A percentile compares a stretch with the other conserved stretches of the same genome.
These are phyloP conservation scores for Iberis pinnata DNA, from an alignment of 345 rosid species.

Conservation along the genomic window DNA sequence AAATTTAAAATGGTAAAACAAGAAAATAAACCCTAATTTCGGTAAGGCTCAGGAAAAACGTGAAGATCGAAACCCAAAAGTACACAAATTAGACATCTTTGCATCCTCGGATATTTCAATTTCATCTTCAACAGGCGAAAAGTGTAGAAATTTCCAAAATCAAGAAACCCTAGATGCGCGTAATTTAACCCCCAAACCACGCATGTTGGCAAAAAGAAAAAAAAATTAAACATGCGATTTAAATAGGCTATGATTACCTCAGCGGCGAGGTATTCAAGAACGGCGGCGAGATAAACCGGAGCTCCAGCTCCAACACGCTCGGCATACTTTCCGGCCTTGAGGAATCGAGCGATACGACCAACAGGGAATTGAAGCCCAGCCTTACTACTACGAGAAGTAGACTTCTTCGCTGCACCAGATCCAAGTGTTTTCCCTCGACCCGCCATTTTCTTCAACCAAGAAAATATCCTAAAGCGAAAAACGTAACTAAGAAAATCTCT, in stretches of 20 bases:
- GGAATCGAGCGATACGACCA: constrained; percentile 87
- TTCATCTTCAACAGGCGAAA: too few relatives aligned
- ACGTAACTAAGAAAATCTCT: not conserved
- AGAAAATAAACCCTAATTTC: too few relatives aligned
- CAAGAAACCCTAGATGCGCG: constrained; percentile 21
- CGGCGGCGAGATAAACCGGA: constrained; percentile 97
- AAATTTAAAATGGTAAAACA: too few relatives aligned
- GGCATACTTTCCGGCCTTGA: constrained; percentile 91
- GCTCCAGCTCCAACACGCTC: constrained; percentile 98
- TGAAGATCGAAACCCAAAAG: too few relatives aligned
- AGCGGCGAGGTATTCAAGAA: constrained; percentile 88
- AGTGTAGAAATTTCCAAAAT: too few relatives aligned
- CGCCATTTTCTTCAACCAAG: constrained; percentile 40
- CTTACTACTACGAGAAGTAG: constrained; percentile 87
- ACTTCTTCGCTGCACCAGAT: constrained; percentile 75
- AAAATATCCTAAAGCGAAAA: not conserved
- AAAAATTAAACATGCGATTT: not conserved
- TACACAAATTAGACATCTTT: too few relatives aligned
- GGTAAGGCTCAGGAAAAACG: too few relatives aligned
- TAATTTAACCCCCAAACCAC: too few relatives aligned
- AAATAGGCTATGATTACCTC: constrained; percentile 37
- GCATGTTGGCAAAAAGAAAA: too few relatives aligned
- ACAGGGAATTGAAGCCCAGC: constrained; percentile 91
- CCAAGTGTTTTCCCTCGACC: constrained; percentile 88
- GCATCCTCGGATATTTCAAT: too few relatives aligned